Base-by-base conservation (phyloP, 106 monocot species). In the Dioscorea dumetorum region DNA sequence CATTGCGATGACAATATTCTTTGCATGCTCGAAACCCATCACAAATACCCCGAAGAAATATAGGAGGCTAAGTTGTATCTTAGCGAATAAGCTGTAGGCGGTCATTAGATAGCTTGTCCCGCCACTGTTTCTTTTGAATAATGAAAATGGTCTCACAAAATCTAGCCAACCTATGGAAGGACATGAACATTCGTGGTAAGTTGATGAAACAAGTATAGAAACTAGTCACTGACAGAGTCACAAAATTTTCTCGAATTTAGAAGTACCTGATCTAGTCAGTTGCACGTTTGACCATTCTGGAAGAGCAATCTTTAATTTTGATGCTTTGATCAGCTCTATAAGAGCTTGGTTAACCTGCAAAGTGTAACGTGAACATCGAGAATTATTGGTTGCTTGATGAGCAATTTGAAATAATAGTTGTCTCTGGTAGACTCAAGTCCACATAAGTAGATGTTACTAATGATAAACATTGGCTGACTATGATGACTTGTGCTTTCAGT, bases 341-440 rank as follows among this genome's bases (percentile, higher is more conserved):
- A 97, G 74, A 73, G 82, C 66, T 66, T 64, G 52, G 72, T 91
- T 97, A 13, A 97, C 88, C 91, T 97, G 86, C 31, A 85, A 28
- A 66, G 20, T 24, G 22, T 33, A 18, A 13, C 18, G 51, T 41
- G 41, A 41, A 10, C 41, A 8, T 41, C 6, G 41, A 41, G 41
- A 41, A 41, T 41, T 41, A 41, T 41, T 41, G 28, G 28, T 28
- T 41, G 41, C 41, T 41, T 41, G 10, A 41, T 8, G 5, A 41
- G 6, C 6, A 41, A 10, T 41, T 41, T 41, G 41, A 41, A 41
- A 41, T 41, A 10, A 6, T 8, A 41, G 10, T 41, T 41, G 41
- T 41, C 41, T 8, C 2, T 34, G 41, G 41, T 6, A 41, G 41
- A 41, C 41, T 41, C 41, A 41, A 41, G 41, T 41, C 6, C 41